These are phyloP conservation scores for Canavalia gladiata DNA, from an alignment of 306 rosid species.

Conservation along the genomic window DNA sequence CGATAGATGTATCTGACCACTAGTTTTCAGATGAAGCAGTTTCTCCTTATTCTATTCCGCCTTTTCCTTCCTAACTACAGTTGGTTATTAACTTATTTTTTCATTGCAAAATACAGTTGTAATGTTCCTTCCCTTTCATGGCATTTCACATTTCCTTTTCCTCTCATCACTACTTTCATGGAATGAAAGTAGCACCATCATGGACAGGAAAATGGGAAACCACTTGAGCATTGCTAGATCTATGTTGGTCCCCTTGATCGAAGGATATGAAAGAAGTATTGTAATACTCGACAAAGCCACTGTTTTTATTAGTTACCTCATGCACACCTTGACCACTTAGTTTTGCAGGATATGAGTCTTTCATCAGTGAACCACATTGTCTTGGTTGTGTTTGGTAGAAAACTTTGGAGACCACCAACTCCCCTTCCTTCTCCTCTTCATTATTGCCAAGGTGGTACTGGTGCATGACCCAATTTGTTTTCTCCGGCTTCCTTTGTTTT, in stretches of 20 bases:
- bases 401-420: slow-evolving; percentile 78
- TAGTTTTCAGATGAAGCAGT: slow-evolving; percentile 49
- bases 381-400: slow-evolving; percentile 91
- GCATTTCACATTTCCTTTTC: background rate
- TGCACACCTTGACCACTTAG: slow-evolving; percentile 48
- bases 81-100: slow-evolving; percentile 57
- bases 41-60: slow-evolving; percentile 50
- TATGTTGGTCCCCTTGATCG: slow-evolving; percentile 66
- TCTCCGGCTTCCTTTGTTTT: slow-evolving; percentile 83
- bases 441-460: slow-evolving; percentile 78
- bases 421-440: slow-evolving; percentile 89
- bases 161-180: slow-evolving; percentile 34
- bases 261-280: slow-evolving; percentile 65
- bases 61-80: slow-evolving; percentile 39
- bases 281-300: slow-evolving; percentile 59
- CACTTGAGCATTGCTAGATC: slow-evolving; percentile 54
- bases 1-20: slow-evolving; percentile 40
- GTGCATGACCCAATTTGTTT: slow-evolving; percentile 88
- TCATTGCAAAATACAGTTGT: slow-evolving; percentile 39
- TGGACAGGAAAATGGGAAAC: slow-evolving; percentile 61
- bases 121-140: slow-evolving; percentile 24
- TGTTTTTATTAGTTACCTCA: slow-evolving; percentile 46
- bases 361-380: slow-evolving; percentile 73
- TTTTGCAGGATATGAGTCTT: slow-evolving; percentile 60
- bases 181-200: slow-evolving; percentile 65